A percentile compares a stretch with the other conserved stretches of the same genome.
These are phyloP conservation scores for Lepidium aucheri DNA, from an alignment of 345 rosid species.

Conservation along the genomic window DNA sequence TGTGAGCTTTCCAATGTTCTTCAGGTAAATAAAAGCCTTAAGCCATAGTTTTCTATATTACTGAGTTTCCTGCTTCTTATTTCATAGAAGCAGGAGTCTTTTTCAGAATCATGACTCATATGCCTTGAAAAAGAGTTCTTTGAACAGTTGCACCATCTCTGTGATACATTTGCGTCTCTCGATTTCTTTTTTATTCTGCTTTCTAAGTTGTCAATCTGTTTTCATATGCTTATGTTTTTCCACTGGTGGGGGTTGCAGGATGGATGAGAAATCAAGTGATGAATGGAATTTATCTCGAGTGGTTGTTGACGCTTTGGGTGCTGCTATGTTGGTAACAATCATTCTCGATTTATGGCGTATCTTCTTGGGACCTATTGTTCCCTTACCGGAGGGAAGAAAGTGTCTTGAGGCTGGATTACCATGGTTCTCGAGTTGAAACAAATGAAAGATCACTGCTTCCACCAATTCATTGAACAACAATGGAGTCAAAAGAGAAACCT, in stretches of 20 bases:
- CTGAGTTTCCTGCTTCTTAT: background rate
- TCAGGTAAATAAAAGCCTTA: constrained; percentile 51
- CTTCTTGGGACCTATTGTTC: constrained; percentile 84
- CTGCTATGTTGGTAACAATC: constrained; percentile 94
- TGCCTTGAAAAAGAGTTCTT: background rate
- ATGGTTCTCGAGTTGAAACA: constrained; percentile 48
- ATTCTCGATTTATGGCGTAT: constrained; percentile 94
- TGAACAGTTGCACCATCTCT: background rate
- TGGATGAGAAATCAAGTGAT: constrained; percentile 81
- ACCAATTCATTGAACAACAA: background rate
- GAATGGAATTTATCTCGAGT: constrained; percentile 79
- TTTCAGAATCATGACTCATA: background rate
- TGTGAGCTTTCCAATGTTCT: constrained; percentile 98
- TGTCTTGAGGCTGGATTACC: constrained; percentile 71
- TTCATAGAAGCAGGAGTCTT: background rate
- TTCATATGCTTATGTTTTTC: background rate
- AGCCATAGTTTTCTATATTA: background rate
- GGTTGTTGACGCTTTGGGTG: constrained; percentile 86
- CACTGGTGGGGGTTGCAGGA: constrained; percentile 35
- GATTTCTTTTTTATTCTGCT: background rate
- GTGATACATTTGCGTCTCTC: background rate
- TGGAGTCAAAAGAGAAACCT: background rate
- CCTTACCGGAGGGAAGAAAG: constrained; percentile 39
- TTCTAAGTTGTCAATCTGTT: background rate
- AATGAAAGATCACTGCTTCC: background rate